Evolutionary conservation across 164 flowering plant species (phyloP).

Genomic region (grape (Vitis vinifera)): DNA sequence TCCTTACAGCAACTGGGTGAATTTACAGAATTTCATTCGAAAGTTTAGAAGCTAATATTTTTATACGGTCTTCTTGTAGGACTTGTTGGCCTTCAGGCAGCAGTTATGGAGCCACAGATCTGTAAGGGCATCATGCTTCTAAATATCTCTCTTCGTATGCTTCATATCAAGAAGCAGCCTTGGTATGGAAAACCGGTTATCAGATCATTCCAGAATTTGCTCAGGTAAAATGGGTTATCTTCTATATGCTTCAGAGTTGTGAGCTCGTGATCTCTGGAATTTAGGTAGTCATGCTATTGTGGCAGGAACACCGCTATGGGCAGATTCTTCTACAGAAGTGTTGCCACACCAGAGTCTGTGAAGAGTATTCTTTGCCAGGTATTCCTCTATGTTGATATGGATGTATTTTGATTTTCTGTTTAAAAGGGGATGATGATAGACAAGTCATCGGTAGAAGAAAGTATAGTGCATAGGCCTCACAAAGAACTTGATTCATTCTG

Average conservation of each 20-base stretch:
- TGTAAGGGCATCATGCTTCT: constrained; percentile 81
- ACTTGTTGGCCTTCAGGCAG: constrained; percentile 95
- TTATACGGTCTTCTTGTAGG: constrained; percentile 39
- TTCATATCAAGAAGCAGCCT: constrained; percentile 92
- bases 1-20: too few species aligned
- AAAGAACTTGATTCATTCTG: background rate
- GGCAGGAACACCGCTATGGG: constrained; percentile 77
- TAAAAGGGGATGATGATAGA: too few species aligned
- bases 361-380: constrained; percentile 90
- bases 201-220: constrained; percentile 74
- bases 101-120: constrained; percentile 64
- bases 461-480: too few species aligned
- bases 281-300: constrained; percentile 13
- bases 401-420: too few species aligned
- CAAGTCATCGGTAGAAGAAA: too few species aligned
- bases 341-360: constrained; percentile 85
- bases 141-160: constrained; percentile 90
- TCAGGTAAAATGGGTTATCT: constrained; percentile 47
- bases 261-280: background rate
- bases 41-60: background rate
- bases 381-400: constrained; percentile 2
- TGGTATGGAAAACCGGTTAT: constrained; percentile 84
- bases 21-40: too few species aligned
- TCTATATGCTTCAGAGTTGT: background rate
- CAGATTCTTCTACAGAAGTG: constrained; percentile 56